Percentiles rank a stretch among this genome's conserved stretches.
These are phyloP conservation scores for Pythium scleroteichum DNA, from an alignment of 352 stramenopile species.

Conservation along the genomic window DNA sequence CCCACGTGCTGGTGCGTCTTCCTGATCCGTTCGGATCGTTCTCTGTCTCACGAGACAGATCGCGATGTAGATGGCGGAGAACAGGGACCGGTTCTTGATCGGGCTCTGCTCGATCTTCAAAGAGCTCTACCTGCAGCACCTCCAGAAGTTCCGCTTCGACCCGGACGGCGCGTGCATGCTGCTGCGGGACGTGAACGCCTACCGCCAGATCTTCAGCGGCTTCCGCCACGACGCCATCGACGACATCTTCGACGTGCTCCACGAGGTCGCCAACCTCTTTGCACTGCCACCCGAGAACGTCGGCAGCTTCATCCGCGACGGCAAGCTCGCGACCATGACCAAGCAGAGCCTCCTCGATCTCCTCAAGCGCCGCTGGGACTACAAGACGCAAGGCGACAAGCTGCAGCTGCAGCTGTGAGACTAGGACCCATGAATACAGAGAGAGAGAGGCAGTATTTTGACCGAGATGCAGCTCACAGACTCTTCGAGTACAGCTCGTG, in stretches of 20 bases:
- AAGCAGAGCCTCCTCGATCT: slow-evolving; percentile 63
- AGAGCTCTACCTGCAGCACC: slow-evolving; percentile 70
- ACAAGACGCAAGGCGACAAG: slow-evolving; percentile 80
- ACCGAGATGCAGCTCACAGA: slow-evolving; percentile 34
- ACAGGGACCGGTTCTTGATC: slow-evolving; percentile 63
- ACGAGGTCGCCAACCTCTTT: slow-evolving; percentile 82
- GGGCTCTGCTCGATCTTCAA: slow-evolving; percentile 61
- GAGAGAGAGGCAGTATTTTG: neutral
- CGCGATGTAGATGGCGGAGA: slow-evolving; percentile 48
- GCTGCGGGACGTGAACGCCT: slow-evolving; percentile 76
- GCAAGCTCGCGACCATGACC: slow-evolving; percentile 61
- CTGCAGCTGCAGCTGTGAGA: slow-evolving; percentile 49
- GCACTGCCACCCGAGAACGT: slow-evolving; percentile 75
- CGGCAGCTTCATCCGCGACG: slow-evolving; percentile 74
- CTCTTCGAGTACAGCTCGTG: slow-evolving; percentile 87
- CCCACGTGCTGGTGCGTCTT: slow-evolving; percentile 50
- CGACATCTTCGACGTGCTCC: slow-evolving; percentile 73
- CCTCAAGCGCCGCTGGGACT: slow-evolving; percentile 80
- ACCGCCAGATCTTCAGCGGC: slow-evolving; percentile 63
- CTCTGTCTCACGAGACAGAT: neutral
- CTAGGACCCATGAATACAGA: neutral
- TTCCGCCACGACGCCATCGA: slow-evolving; percentile 50
- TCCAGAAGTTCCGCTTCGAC: slow-evolving; percentile 80
- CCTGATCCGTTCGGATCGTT: neutral
- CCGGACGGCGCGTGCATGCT: slow-evolving; percentile 81